These are phyloP conservation scores for Blastosporella zonata DNA, from an alignment of 1,284 basidiomycete species.

Conservation along the genomic window DNA sequence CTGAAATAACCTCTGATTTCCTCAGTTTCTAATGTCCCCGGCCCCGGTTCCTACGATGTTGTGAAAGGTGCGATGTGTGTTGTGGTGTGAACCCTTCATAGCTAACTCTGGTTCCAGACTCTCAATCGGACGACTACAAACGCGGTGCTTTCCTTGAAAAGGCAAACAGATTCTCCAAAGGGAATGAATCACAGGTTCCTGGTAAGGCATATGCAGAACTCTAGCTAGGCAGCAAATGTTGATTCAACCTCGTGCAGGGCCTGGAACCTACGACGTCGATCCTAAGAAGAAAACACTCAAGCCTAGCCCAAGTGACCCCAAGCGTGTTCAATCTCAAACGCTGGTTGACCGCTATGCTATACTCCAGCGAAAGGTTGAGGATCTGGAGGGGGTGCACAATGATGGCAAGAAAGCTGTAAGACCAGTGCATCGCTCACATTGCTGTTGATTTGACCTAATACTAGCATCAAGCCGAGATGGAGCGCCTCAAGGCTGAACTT, in stretches of 20 bases:
- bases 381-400: slow-evolving; percentile 59
- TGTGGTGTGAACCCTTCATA: background rate
- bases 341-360: slow-evolving; percentile 45
- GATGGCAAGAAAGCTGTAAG: slow-evolving; percentile 67
- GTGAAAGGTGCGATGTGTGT: slow-evolving; percentile 20
- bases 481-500: slow-evolving; percentile 56
- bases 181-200: slow-evolving; percentile 38
- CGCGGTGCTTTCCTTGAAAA: slow-evolving; percentile 56
- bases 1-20: background rate
- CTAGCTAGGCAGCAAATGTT: background rate
- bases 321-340: slow-evolving; percentile 12
- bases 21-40: slow-evolving; percentile 36
- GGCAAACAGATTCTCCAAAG: slow-evolving; percentile 45
- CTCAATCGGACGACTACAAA: slow-evolving; percentile 49
- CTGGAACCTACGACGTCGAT: slow-evolving; percentile 30
- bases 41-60: slow-evolving; percentile 35
- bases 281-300: slow-evolving; percentile 18
- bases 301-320: slow-evolving; percentile 13
- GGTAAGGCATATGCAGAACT: slow-evolving; percentile 31
- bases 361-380: slow-evolving; percentile 64
- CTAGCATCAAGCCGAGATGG: slow-evolving; percentile 60
- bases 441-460: background rate
- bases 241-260: slow-evolving; percentile 28
- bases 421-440: background rate
- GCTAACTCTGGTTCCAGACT: slow-evolving; percentile 27